These are phyloP conservation scores for Cercis canadensis DNA, from an alignment of 306 rosid species.

Conservation along the genomic window DNA sequence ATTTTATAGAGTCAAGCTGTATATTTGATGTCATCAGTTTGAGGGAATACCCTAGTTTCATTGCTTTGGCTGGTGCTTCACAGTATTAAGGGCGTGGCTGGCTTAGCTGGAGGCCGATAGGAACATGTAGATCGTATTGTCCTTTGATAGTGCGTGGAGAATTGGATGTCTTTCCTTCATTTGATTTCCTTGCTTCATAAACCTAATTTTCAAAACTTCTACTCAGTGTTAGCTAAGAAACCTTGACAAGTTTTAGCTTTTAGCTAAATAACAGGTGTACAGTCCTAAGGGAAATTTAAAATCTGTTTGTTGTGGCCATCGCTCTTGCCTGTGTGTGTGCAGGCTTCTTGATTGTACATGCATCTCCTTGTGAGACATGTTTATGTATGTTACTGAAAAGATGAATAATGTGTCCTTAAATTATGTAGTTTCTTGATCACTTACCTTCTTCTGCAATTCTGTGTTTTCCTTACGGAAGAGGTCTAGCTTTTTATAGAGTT, in stretches of 20 bases:
- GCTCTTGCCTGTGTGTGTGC: not conserved
- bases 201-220: slow-evolving; percentile 50
- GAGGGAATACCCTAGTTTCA: slow-evolving; percentile 72
- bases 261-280: slow-evolving; percentile 9
- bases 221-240: not conserved
- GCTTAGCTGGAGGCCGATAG: slow-evolving; percentile 76
- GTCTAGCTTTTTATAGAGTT: slow-evolving; percentile 59
- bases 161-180: slow-evolving; percentile 45
- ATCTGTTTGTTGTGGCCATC: slow-evolving; percentile 5
- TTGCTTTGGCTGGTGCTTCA: slow-evolving; percentile 49
- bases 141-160: slow-evolving; percentile 44
- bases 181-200: slow-evolving; percentile 47
- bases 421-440: slow-evolving; percentile 4
- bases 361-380: not conserved
- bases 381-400: slow-evolving; percentile 1
- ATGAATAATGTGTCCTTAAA: slow-evolving; percentile 1
- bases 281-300: not conserved
- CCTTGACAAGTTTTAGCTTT: slow-evolving; percentile 25
- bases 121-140: slow-evolving; percentile 54
- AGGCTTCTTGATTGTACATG: slow-evolving; percentile 15
- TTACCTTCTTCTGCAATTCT: slow-evolving; percentile 61
- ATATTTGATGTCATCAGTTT: slow-evolving; percentile 28
- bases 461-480: slow-evolving; percentile 56
- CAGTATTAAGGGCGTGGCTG: slow-evolving; percentile 64
- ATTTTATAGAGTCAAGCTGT: not conserved